A percentile compares a stretch with the other conserved stretches of the same genome.
These are phyloP conservation scores for Saraca asoca DNA, from an alignment of 331 rosid genomes.

Conservation along the genomic window DNA sequence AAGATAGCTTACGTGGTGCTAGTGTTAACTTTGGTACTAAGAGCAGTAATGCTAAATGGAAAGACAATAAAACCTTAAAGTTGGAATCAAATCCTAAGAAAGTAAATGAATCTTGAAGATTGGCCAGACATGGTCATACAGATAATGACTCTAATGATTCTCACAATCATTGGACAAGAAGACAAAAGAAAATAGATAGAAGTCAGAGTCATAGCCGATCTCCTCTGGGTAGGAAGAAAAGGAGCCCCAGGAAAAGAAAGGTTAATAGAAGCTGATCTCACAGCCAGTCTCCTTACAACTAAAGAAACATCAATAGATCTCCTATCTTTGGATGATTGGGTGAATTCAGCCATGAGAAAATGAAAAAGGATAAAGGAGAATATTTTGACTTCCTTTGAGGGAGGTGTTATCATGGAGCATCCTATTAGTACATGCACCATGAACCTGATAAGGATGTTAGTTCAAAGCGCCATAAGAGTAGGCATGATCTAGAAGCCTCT, in stretches of 20 bases:
- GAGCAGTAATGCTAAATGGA: constrained; percentile 39
- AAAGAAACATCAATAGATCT: constrained; percentile 87
- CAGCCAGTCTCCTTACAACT: constrained; percentile 77
- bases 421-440: constrained; percentile 74
- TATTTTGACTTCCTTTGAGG: constrained; percentile 79
- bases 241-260: constrained; percentile 74
- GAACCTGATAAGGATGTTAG: constrained; percentile 60
- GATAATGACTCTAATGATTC: constrained; percentile 76
- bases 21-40: constrained; percentile 39
- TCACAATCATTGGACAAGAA: constrained; percentile 41
- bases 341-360: constrained; percentile 54
- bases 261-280: constrained; percentile 77
- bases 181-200: constrained; percentile 56
- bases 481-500: constrained; percentile 49
- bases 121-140: constrained; percentile 63
- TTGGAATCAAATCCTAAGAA: constrained; percentile 46
- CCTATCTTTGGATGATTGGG: constrained; percentile 65
- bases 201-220: constrained; percentile 66
- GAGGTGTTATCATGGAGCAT: constrained; percentile 79
- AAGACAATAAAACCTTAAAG: constrained; percentile 45
- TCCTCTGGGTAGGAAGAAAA: constrained; percentile 60
- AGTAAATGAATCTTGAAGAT: constrained; percentile 88
- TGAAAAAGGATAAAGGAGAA: constrained; percentile 61
- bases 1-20: constrained; percentile 39
- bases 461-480: constrained; percentile 60